Evolutionary conservation across 2,329 filamentous ascomycete genomes (phyloP).

Genomic region (Microcera coccophila): DNA sequence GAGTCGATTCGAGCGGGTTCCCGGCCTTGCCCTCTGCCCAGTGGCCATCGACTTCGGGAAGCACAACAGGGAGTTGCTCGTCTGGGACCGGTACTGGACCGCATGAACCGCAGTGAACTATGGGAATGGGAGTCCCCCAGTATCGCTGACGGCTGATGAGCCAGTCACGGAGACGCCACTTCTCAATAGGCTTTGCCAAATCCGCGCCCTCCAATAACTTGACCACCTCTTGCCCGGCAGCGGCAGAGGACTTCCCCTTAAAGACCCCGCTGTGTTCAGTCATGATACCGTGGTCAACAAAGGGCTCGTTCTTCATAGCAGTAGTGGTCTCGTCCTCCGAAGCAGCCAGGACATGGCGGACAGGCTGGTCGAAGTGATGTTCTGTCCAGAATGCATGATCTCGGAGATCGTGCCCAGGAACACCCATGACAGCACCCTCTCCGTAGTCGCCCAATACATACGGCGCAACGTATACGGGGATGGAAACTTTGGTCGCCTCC

Average conservation of each 20-base stretch:
- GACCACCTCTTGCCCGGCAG: slow-evolving; percentile 60
- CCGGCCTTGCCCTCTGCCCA: slow-evolving; percentile 67
- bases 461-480: slow-evolving; percentile 77
- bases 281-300: slow-evolving; percentile 63
- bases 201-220: slow-evolving; percentile 50
- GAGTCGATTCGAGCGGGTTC: slow-evolving; percentile 69
- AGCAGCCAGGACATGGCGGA: slow-evolving; percentile 59
- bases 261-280: slow-evolving; percentile 63
- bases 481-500: slow-evolving; percentile 48
- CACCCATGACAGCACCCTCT: slow-evolving; percentile 86
- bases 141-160: slow-evolving; percentile 88
- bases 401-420: slow-evolving; percentile 76
- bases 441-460: slow-evolving; percentile 85
- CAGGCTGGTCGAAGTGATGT: slow-evolving; percentile 57
- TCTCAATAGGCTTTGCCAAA: slow-evolving; percentile 61
- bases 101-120: slow-evolving; percentile 74
- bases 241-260: slow-evolving; percentile 57
- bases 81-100: slow-evolving; percentile 76
- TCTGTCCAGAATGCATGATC: slow-evolving; percentile 78
- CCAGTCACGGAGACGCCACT: slow-evolving; percentile 84
- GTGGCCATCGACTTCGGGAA: slow-evolving; percentile 66
- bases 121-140: slow-evolving; percentile 87
- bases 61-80: slow-evolving; percentile 68
- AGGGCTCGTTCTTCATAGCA: slow-evolving; percentile 49
- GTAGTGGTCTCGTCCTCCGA: slow-evolving; percentile 47